Base-by-base conservation (phyloP, 768 basidiomycete genomes). In the Tricholoma flavovirens region DNA sequence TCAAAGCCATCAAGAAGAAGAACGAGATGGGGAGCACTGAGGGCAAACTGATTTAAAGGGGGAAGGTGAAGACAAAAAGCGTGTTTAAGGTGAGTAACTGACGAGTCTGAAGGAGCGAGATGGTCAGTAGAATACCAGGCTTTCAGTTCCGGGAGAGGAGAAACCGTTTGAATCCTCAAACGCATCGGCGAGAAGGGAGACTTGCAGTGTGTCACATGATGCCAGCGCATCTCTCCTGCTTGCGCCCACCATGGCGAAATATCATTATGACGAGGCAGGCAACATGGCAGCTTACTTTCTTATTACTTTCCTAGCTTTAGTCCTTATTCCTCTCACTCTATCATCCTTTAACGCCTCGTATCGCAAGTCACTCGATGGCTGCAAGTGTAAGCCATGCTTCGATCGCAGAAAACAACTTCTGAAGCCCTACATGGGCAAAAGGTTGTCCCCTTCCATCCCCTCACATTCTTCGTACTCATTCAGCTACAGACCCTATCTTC, bases 231-330 rank as follows among this genome's bases (percentile, higher is more conserved):
- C 5, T 45, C 17, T 10, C 17, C 46, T 48, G 6, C 4, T 15
- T n/a, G 14, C 29, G 6, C 11, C 46, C n/a, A 17, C 46, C 11
- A 62, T 90, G 89, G 87, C 87, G 62, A 82, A 86, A 61, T 91
- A 92, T 74, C 79, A 84, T 72, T 93, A 93, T 69, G 90, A 93
- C 71, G 90, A 92, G 75, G 80, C 81, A 48, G 90, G 91, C 60
- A 84, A 83, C 60, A 87, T 93, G 87, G 89, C 90, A 64, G 80
- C 84, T 35, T 98, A 94, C 75, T 98, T 98, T 72, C 72, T 93
- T 58, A 83, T 98, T 54, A 92, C 93, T 7, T 86, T 97, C 68
- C 85, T 98, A 61, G 83, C 86, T 55, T 79, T 98, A 62, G 65
- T 93, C 43, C 83, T 98, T 57, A 69, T 92, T 33, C 96, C 96